Conservation (phyloP, 371 early-diverging fungal species). For the Mycotypha africana region DNA sequence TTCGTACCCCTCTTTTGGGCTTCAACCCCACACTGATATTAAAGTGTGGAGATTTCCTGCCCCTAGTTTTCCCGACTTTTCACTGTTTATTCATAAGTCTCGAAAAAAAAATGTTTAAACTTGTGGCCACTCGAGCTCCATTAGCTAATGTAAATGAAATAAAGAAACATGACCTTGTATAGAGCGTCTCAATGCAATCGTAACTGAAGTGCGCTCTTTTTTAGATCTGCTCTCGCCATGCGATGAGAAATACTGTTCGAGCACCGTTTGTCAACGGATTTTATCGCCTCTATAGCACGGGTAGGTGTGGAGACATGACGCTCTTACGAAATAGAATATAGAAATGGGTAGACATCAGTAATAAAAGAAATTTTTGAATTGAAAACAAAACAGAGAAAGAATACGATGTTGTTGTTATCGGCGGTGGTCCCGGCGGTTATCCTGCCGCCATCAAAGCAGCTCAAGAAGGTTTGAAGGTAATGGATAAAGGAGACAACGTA, state of each 20-base stretch:
- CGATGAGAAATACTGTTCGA: slow-evolving; percentile 38
- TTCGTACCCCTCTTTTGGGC: no score
- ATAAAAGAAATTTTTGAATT: neutral
- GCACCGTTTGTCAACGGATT: slow-evolving; percentile 53
- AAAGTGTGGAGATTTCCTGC: no score
- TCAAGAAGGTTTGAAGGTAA: slow-evolving; percentile 94
- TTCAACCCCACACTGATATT: no score
- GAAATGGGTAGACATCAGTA: neutral
- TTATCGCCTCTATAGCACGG: slow-evolving; percentile 60
- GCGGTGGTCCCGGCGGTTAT: slow-evolving; percentile 98
- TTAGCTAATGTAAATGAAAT: slow-evolving; percentile 45
- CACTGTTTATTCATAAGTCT: no score
- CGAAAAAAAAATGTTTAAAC: slow-evolving; percentile 66
- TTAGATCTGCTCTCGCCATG: slow-evolving; percentile 57
- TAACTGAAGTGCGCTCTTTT: neutral
- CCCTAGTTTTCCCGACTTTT: no score
- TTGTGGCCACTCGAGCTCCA: slow-evolving; percentile 54
- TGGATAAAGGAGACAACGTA: no score
- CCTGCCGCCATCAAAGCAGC: slow-evolving; percentile 98
- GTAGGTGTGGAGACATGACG: slow-evolving; percentile 21
- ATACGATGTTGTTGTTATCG: slow-evolving; percentile 83
- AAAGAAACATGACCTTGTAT: neutral
- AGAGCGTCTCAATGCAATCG: neutral
- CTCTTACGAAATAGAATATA: no score
- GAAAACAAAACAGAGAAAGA: slow-evolving; percentile 37